Evolutionary conservation across 2,329 filamentous ascomycete species (phyloP).

Genomic region (Ophiostoma piceae): DNA sequence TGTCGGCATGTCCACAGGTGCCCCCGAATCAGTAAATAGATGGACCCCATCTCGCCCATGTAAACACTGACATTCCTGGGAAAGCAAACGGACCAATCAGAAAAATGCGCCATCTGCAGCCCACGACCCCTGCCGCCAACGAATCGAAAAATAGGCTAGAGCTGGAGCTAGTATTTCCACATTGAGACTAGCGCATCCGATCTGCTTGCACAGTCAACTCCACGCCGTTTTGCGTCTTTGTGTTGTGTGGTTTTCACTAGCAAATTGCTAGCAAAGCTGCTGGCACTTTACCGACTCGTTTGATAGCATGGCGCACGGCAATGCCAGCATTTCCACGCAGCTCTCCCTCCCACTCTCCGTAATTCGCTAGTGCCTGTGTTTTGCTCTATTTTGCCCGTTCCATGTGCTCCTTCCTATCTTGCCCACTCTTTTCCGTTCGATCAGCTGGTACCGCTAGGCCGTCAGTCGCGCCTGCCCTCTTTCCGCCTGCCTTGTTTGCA

Average conservation of each 20-base stretch:
- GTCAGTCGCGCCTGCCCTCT: conserved; percentile 3
- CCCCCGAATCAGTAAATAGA: conserved; percentile 20
- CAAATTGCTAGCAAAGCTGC: not conserved
- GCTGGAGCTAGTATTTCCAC: not conserved
- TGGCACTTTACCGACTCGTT: not conserved
- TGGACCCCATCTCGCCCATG: not conserved
- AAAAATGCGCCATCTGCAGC: conserved; percentile 1
- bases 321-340: conserved; percentile 11
- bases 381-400: conserved; percentile 7
- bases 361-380: not conserved
- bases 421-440: conserved; percentile 3
- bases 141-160: not conserved
- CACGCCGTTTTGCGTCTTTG: conserved; percentile 8
- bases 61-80: not conserved
- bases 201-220: not conserved
- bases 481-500: not conserved
- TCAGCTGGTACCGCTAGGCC: conserved; percentile 1
- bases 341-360: not conserved
- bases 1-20: not conserved
- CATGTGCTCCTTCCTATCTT: not conserved
- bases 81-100: not conserved
- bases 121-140: conserved; percentile 6
- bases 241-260: not conserved
- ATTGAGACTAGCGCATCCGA: not conserved
- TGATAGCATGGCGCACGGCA: not conserved